Conservation (phyloP, 768 basidiomycete species). For the Tricholoma saponaceum region DNA sequence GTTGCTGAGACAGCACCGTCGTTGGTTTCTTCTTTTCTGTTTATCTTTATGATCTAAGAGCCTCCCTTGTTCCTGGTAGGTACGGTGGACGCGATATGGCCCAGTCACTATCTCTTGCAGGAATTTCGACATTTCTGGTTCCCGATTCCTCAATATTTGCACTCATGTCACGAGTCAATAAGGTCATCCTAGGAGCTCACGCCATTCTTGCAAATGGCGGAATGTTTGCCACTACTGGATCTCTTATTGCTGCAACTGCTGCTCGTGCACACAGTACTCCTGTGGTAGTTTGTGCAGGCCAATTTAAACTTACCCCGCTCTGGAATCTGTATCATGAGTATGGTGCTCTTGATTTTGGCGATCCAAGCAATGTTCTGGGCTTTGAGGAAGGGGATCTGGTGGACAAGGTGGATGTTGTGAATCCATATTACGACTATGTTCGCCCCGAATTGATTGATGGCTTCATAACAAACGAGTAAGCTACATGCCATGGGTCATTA, state of each 20-base stretch:
- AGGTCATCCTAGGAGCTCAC: conserved; percentile 92
- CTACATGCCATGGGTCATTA: conserved; percentile 15
- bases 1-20: conserved; percentile 94
- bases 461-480: conserved; percentile 97
- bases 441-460: conserved; percentile 88
- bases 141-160: conserved; percentile 96
- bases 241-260: conserved; percentile 79
- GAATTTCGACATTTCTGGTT: conserved; percentile 93
- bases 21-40: conserved; percentile 41
- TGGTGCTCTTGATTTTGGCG: conserved; percentile 78
- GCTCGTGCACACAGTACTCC: conserved; percentile 89
- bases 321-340: conserved; percentile 89
- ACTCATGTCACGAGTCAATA: conserved; percentile 95
- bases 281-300: conserved; percentile 90
- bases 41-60: background rate
- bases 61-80: conserved; percentile 31
- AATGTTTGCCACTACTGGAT: conserved; percentile 86
- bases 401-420: conserved; percentile 88
- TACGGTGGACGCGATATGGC: conserved; percentile 88
- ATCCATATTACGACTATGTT: conserved; percentile 97
- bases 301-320: conserved; percentile 92
- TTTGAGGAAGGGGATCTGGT: conserved; percentile 77
- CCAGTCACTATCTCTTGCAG: conserved; percentile 67
- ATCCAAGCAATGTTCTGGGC: conserved; percentile 56
- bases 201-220: conserved; percentile 97